Conservation (phyloP, 345 rosid species). For the Lepidium aucheri region DNA sequence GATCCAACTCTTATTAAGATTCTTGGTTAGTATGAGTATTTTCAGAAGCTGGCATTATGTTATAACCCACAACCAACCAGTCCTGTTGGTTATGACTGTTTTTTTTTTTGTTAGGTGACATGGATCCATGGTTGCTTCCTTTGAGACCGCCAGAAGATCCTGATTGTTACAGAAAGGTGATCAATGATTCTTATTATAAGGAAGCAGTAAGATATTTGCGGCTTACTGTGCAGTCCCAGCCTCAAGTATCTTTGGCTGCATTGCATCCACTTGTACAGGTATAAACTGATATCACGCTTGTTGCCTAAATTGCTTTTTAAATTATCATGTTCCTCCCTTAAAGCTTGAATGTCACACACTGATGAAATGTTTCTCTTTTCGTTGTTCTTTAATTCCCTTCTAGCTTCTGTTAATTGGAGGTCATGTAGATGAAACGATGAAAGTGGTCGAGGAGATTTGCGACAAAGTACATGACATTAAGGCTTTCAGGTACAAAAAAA, state of each 20-base stretch:
- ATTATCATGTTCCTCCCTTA: background rate
- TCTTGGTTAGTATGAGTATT: constrained; percentile 45
- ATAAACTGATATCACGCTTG: background rate
- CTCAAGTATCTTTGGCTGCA: constrained; percentile 29
- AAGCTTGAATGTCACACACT: background rate
- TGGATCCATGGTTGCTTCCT: constrained; percentile 78
- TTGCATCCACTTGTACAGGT: constrained; percentile 84
- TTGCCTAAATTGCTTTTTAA: background rate
- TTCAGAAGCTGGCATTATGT: background rate
- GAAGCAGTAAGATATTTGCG: constrained; percentile 57
- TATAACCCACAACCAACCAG: background rate
- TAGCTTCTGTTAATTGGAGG: constrained; percentile 74
- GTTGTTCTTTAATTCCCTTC: background rate
- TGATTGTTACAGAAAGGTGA: constrained; percentile 32
- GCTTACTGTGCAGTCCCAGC: constrained; percentile 37
- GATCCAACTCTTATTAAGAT: constrained; percentile 33
- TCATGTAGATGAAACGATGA: constrained; percentile 50
- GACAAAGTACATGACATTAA: constrained; percentile 32
- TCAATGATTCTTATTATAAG: constrained; percentile 37
- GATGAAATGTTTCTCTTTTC: background rate
- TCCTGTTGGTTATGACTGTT: constrained; percentile 1
- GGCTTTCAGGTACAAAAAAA: constrained; percentile 47
- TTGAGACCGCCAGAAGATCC: constrained; percentile 38
- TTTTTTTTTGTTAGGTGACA: constrained; percentile 24
- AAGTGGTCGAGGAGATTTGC: constrained; percentile 48